phyloP scores from a whole-genome alignment of 2,329 filamentous ascomycete genomes.

The Colletotrichum filicis region DNA sequence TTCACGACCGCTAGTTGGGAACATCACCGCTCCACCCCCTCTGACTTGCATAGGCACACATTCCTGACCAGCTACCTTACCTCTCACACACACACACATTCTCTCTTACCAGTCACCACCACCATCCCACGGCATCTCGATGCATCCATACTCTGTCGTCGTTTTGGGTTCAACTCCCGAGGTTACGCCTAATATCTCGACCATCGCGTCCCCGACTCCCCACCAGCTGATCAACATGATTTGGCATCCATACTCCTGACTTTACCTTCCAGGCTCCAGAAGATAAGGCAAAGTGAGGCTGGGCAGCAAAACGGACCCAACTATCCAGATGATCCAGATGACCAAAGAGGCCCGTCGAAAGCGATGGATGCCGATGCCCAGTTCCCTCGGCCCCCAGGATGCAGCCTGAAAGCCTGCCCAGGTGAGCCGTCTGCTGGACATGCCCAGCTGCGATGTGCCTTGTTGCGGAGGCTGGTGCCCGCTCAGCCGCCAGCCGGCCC shows the following conservation, averaged over 20 bases:
- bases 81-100: background rate
- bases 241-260: no score
- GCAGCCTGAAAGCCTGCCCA: constrained; percentile 25
- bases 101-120: background rate
- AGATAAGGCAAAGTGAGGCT: constrained; percentile 10
- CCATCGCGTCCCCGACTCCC: background rate
- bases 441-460: constrained; percentile 25
- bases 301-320: background rate
- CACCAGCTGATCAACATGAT: background rate
- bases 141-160: background rate
- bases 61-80: background rate
- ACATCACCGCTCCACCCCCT: background rate
- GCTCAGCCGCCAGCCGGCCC: constrained; percentile 22
- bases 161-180: background rate
- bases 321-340: background rate
- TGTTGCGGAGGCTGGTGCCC: constrained; percentile 21
- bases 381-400: constrained; percentile 22
- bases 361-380: constrained; percentile 24
- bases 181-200: background rate
- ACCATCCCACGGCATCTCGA: background rate
- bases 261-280: background rate
- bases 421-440: constrained; percentile 11
- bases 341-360: constrained; percentile 21
- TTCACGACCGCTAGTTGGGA: background rate
- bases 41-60: background rate